Percentiles rank a stretch among this genome's conserved stretches.
phyloP scores from a whole-genome alignment of 2,329 filamentous ascomycete genomes.

The Lecanoromycetidae sp. region DNA sequence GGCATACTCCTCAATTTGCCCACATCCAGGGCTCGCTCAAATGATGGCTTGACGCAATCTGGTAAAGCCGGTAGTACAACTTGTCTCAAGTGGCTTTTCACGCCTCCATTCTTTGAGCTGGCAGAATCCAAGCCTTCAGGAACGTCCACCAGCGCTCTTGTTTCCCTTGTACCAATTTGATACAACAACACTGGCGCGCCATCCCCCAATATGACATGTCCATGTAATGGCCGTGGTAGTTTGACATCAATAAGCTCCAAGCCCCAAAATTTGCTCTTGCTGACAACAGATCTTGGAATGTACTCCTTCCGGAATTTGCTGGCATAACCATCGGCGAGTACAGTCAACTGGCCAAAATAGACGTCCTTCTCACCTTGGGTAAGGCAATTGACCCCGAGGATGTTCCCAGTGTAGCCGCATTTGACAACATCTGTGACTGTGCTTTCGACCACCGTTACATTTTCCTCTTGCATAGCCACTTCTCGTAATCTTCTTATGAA shows the following conservation, averaged over 20 bases:
- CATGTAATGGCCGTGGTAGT: slow-evolving; percentile 62
- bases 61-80: slow-evolving; percentile 71
- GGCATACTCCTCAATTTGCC: slow-evolving; percentile 84
- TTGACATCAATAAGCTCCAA: slow-evolving; percentile 82
- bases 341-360: slow-evolving; percentile 80
- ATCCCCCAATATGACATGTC: slow-evolving; percentile 76
- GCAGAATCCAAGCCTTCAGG: slow-evolving; percentile 66
- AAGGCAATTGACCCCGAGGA: slow-evolving; percentile 69
- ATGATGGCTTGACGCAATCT: slow-evolving; percentile 55
- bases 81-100: slow-evolving; percentile 71
- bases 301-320: slow-evolving; percentile 82
- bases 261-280: slow-evolving; percentile 82
- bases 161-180: slow-evolving; percentile 93
- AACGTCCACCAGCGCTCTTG: slow-evolving; percentile 77
- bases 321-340: slow-evolving; percentile 83
- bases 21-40: slow-evolving; percentile 62
- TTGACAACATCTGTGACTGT: slow-evolving; percentile 67
- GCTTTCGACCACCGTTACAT: slow-evolving; percentile 84
- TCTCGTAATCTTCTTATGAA: slow-evolving; percentile 75
- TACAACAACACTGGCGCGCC: slow-evolving; percentile 76
- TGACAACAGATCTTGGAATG: slow-evolving; percentile 52
- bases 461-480: slow-evolving; percentile 61
- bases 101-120: slow-evolving; percentile 61
- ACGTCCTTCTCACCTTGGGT: slow-evolving; percentile 55
- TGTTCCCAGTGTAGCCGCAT: slow-evolving; percentile 53